These are phyloP conservation scores for Pyrrhoderma noxium DNA, from an alignment of 1,284 basidiomycete genomes.

Conservation along the genomic window DNA sequence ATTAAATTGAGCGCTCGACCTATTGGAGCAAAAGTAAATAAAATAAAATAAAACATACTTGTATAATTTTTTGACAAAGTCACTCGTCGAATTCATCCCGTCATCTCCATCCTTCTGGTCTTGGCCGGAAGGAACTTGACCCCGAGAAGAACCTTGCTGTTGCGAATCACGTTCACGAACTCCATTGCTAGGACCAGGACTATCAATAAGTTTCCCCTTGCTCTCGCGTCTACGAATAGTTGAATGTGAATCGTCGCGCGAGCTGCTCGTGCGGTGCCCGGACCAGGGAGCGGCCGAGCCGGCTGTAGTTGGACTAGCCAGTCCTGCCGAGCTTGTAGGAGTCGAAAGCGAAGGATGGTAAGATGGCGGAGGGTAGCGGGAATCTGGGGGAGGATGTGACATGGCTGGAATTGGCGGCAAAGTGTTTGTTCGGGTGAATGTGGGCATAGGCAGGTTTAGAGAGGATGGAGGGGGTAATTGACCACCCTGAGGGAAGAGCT, in stretches of 20 bases:
- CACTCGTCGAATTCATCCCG: conserved; percentile 68
- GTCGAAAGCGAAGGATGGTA: conserved; percentile 23
- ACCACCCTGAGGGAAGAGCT: conserved; percentile 27
- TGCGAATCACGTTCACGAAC: conserved; percentile 4
- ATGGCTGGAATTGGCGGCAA: conserved; percentile 31
- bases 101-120: conserved; percentile 39
- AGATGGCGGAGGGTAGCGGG: conserved; percentile 30
- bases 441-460: conserved; percentile 31
- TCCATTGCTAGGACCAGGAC: background rate
- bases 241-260: conserved; percentile 14
- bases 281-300: conserved; percentile 9
- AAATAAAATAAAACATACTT: conserved; percentile 55
- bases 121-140: conserved; percentile 9
- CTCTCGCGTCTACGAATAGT: conserved; percentile 13
- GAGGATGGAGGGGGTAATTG: conserved; percentile 39
- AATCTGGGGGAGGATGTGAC: conserved; percentile 21
- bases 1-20: conserved; percentile 5
- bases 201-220: conserved; percentile 13
- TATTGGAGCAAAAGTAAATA: background rate
- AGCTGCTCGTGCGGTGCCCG: conserved; percentile 13
- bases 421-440: conserved; percentile 31
- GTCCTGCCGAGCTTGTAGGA: conserved; percentile 11
- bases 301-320: conserved; percentile 6
- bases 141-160: conserved; percentile 1
- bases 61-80: conserved; percentile 96